Conservation (phyloP, 2,329 filamentous ascomycete genomes). For the Sporothrix brasiliensis region DNA sequence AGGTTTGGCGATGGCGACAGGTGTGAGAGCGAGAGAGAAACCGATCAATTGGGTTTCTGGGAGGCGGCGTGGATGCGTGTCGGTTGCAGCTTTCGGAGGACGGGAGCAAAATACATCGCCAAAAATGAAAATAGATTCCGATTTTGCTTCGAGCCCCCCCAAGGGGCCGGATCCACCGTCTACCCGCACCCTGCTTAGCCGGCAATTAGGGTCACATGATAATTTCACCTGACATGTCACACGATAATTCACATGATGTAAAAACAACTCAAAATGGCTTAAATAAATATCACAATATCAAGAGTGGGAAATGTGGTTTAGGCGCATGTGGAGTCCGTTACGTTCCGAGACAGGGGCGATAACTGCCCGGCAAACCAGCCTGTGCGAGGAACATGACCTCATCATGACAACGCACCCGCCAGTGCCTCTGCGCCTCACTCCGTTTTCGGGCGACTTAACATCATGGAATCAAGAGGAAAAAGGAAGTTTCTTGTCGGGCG, state of each 20-base stretch:
- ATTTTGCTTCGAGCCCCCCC: constrained; percentile 30
- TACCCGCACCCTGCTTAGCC: constrained; percentile 22
- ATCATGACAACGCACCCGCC: constrained; percentile 7
- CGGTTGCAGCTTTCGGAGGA: constrained; percentile 32
- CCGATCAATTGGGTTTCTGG: constrained; percentile 29
- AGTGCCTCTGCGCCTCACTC: constrained; percentile 16
- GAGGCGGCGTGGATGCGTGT: constrained; percentile 23
- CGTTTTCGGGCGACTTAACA: constrained; percentile 9
- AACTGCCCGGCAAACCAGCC: constrained; percentile 10
- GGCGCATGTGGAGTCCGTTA: background rate
- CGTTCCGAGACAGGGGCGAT: constrained; percentile 22
- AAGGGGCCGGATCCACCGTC: constrained; percentile 19
- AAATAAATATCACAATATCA: background rate
- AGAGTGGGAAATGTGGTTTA: background rate
- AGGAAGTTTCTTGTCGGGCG: background rate
- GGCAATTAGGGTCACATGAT: constrained; percentile 8
- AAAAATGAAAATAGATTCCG: constrained; percentile 33
- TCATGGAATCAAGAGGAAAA: background rate
- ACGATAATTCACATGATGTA: background rate
- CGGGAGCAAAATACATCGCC: constrained; percentile 33
- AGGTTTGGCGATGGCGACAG: background rate
- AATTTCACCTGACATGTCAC: background rate
- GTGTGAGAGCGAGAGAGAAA: background rate
- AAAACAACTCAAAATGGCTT: background rate
- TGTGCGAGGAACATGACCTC: constrained; percentile 18